Evolutionary conservation across 2,329 filamentous ascomycete genomes (phyloP).

Genomic region (Teratosphaeria nubilosa): DNA sequence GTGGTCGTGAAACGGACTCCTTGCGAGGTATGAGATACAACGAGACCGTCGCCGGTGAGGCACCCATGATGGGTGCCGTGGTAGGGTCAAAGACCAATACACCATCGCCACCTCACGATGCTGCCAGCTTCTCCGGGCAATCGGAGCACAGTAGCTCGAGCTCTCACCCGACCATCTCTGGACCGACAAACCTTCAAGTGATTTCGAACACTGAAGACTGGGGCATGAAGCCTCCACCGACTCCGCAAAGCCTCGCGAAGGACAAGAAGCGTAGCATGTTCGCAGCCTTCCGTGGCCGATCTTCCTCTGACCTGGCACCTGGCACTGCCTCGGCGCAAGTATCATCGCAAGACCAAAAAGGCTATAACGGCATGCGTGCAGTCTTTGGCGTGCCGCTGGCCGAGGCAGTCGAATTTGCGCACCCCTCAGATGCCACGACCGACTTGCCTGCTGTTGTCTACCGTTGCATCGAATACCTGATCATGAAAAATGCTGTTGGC

Average conservation of each 20-base stretch:
- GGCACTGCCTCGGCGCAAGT: constrained; percentile 9
- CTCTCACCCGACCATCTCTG: constrained; percentile 55
- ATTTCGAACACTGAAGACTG: constrained; percentile 77
- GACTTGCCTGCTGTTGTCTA: constrained; percentile 88
- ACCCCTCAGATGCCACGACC: constrained; percentile 60
- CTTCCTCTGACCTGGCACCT: constrained; percentile 54
- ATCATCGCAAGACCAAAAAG: constrained; percentile 19
- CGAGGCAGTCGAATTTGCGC: constrained; percentile 75
- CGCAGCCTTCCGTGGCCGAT: constrained; percentile 44
- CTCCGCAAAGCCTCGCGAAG: constrained; percentile 19
- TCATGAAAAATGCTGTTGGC: constrained; percentile 64
- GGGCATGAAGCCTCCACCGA: constrained; percentile 61
- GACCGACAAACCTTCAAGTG: constrained; percentile 69
- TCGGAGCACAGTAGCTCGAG: constrained; percentile 15
- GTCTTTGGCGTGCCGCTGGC: constrained; percentile 78
- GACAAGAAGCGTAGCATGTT: constrained; percentile 61
- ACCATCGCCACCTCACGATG: constrained; percentile 27
- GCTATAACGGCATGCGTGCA: constrained; percentile 24
- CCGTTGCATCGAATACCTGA: constrained; percentile 87
- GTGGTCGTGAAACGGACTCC: constrained; percentile 11
- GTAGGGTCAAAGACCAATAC: constrained; percentile 13
- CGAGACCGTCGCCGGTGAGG: constrained; percentile 47
- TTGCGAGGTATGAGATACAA: constrained; percentile 42
- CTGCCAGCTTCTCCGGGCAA: constrained; percentile 12
- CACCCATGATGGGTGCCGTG: constrained; percentile 41